phyloP scores from a whole-genome alignment of 768 basidiomycete species.

The Lyophyllum semitale region DNA sequence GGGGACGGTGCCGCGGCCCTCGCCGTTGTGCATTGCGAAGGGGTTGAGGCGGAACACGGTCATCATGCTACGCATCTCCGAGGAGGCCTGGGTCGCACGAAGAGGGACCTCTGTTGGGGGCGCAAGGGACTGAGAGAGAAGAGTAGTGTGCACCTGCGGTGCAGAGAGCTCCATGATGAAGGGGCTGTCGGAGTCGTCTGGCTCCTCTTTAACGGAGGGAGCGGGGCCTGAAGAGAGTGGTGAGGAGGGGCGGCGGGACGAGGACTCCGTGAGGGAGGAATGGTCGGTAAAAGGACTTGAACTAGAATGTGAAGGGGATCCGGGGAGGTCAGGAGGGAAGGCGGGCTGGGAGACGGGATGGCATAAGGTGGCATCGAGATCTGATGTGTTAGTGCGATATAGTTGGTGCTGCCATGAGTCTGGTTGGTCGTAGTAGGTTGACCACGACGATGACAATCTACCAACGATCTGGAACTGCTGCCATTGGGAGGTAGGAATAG shows the following conservation, averaged over 20 bases:
- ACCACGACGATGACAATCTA: neutral
- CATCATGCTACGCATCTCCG: conserved; percentile 78
- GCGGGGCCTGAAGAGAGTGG: conserved; percentile 6
- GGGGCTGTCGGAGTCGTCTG: conserved; percentile 37
- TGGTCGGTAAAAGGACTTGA: conserved; percentile 6
- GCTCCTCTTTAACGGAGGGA: conserved; percentile 39
- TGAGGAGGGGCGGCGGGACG: conserved; percentile 12
- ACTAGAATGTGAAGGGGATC: conserved; percentile 17
- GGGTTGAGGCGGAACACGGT: conserved; percentile 76
- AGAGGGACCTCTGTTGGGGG: conserved; percentile 71
- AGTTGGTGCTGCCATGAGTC: neutral
- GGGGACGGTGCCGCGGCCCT: conserved; percentile 37
- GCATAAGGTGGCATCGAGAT: neutral
- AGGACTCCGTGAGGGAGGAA: neutral
- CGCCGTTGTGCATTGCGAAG: conserved; percentile 64
- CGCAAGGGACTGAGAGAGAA: conserved; percentile 41
- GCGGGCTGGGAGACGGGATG: neutral
- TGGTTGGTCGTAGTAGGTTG: neutral
- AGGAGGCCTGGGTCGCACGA: conserved; percentile 72
- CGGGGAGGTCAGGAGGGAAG: conserved; percentile 8
- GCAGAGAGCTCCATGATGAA: conserved; percentile 49
- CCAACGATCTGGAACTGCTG: neutral
- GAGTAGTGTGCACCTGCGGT: conserved; percentile 16
- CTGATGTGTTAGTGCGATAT: neutral
- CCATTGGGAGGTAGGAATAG: neutral